Conservation (phyloP, 163 green algal genomes). For the Smithsoniella earleae region DNA sequence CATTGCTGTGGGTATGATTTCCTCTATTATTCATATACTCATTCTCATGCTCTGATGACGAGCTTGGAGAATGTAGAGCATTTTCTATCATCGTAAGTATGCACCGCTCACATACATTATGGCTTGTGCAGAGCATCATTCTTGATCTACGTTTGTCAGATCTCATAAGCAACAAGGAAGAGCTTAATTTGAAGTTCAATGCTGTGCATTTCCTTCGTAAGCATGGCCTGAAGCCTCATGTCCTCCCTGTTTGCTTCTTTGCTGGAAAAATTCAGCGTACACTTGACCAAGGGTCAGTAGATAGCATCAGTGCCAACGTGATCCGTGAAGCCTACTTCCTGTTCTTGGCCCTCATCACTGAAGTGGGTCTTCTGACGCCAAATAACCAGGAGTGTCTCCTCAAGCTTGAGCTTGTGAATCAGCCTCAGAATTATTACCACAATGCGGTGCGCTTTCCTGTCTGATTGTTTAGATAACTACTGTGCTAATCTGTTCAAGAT, state of each 20-base stretch:
- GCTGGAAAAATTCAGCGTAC: slow-evolving; percentile 44
- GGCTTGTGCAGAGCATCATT: slow-evolving; percentile 34
- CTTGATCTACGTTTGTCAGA: slow-evolving; percentile 40
- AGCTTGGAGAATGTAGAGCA: too few species aligned
- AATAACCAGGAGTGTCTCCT: background rate
- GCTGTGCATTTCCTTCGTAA: slow-evolving; percentile 40
- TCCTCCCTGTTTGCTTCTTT: slow-evolving; percentile 51
- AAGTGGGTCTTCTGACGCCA: slow-evolving; percentile 31
- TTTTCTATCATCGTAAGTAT: too few species aligned
- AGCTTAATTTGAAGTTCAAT: slow-evolving; percentile 43
- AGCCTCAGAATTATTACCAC: slow-evolving; percentile 30
- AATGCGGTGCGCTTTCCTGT: slow-evolving; percentile 23
- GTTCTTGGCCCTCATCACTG: slow-evolving; percentile 42
- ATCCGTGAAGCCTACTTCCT: slow-evolving; percentile 45
- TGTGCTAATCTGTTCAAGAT: too few species aligned
- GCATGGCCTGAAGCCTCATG: slow-evolving; percentile 42
- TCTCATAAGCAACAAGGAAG: slow-evolving; percentile 43
- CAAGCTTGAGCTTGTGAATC: background rate
- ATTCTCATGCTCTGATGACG: too few species aligned
- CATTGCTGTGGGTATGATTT: too few species aligned
- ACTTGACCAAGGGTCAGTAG: slow-evolving; percentile 38
- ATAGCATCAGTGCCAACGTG: slow-evolving; percentile 39
- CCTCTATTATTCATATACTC: too few species aligned
- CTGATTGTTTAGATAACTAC: too few species aligned
- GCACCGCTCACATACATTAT: too few species aligned